Conservation (phyloP, 2,329 filamentous ascomycete genomes). For the Phyllosticta citribraziliensis region DNA sequence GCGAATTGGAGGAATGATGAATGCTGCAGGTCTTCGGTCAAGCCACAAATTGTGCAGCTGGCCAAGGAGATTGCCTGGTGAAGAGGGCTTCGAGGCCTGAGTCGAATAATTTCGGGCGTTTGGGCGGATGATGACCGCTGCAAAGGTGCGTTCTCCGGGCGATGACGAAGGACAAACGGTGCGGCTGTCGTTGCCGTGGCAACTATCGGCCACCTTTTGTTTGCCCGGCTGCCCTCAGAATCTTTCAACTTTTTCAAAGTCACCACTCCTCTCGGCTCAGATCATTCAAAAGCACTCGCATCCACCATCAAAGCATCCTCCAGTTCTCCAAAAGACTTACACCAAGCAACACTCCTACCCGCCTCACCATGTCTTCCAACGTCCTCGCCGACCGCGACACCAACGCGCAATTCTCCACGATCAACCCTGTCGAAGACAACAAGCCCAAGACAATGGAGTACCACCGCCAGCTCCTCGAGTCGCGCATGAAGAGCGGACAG, state of each 20-base stretch:
- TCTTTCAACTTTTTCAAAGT: neutral
- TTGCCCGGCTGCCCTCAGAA: neutral
- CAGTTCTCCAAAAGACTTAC: neutral
- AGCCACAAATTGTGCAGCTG: neutral
- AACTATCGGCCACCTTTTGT: neutral
- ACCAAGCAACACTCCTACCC: neutral
- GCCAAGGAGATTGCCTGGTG: neutral
- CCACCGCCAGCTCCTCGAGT: constrained; percentile 64
- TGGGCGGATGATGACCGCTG: neutral
- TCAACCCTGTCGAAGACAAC: constrained; percentile 21
- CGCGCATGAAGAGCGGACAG: constrained; percentile 59
- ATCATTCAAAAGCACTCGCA: neutral
- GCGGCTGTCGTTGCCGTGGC: neutral
- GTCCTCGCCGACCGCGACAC: constrained; percentile 57
- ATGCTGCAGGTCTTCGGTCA: neutral
- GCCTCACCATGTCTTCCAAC: constrained; percentile 44
- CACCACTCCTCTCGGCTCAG: neutral
- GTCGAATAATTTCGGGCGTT: neutral
- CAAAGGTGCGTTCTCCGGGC: neutral
- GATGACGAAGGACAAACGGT: neutral
- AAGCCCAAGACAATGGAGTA: constrained; percentile 53
- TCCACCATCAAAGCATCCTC: neutral
- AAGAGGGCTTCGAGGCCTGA: neutral
- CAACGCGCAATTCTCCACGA: constrained; percentile 39
- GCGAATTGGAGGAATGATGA: neutral